A percentile compares a stretch with the other conserved stretches of the same genome.
These are phyloP conservation scores for Podospora sp. DNA, from an alignment of 495 filamentous ascomycete species.

Conservation along the genomic window DNA sequence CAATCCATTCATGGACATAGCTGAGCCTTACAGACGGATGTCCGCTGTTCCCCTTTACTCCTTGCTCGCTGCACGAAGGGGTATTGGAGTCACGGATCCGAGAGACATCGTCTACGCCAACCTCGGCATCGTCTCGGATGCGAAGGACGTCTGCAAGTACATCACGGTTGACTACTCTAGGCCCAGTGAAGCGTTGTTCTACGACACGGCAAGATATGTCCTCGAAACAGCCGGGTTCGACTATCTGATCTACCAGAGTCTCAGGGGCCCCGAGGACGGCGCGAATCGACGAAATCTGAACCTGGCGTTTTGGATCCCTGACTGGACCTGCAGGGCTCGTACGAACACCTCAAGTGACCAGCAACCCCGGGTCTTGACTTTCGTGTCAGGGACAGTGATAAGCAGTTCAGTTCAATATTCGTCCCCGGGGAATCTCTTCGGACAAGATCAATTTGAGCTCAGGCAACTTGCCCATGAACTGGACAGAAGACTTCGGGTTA, in stretches of 20 bases:
- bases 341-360: too few relatives aligned
- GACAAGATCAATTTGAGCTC: too few relatives aligned
- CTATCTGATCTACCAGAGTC: not conserved
- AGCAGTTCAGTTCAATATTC: too few relatives aligned
- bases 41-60: not conserved
- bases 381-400: too few relatives aligned
- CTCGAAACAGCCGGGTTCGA: not conserved
- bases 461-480: too few relatives aligned
- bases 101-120: not conserved
- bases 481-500: too few relatives aligned
- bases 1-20: not conserved
- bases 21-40: not conserved
- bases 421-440: too few relatives aligned
- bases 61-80: not conserved
- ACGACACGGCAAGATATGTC: not conserved
- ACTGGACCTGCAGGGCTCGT: too few relatives aligned
- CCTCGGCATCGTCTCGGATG: not conserved
- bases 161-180: not conserved
- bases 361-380: too few relatives aligned
- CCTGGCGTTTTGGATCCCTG: too few relatives aligned
- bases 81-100: not conserved
- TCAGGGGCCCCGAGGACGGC: not conserved
- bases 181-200: not conserved
- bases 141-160: not conserved
- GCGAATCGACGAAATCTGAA: too few relatives aligned